phyloP scores from a whole-genome alignment of 306 rosid genomes.

The Medicago arabica region DNA sequence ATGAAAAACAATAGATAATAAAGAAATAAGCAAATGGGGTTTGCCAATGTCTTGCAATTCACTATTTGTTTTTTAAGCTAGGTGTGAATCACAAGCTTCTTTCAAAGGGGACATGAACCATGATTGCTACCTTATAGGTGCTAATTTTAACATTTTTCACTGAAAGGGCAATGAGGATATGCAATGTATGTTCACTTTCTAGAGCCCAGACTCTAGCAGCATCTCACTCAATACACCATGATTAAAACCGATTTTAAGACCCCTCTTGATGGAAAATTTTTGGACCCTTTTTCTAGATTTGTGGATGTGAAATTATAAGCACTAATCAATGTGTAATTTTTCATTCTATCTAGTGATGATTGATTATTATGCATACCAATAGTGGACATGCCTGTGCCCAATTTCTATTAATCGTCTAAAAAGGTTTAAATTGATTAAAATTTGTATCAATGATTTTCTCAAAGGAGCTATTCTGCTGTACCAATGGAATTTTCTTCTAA shows the following conservation, averaged over 20 bases:
- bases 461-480: slow-evolving; percentile 24
- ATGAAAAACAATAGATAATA: too few relatives aligned
- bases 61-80: slow-evolving; percentile 38
- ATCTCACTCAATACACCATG: slow-evolving; percentile 46
- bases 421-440: slow-evolving; percentile 43
- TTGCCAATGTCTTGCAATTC: slow-evolving; percentile 47
- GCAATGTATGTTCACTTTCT: slow-evolving; percentile 48
- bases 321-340: slow-evolving; percentile 48
- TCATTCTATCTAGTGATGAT: slow-evolving; percentile 57
- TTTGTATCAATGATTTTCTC: slow-evolving; percentile 24
- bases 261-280: slow-evolving; percentile 39
- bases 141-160: slow-evolving; percentile 55
- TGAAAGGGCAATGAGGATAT: slow-evolving; percentile 31
- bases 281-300: slow-evolving; percentile 42
- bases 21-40: slow-evolving; percentile 7
- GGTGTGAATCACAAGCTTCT: slow-evolving; percentile 75
- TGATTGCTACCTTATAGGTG: slow-evolving; percentile 57
- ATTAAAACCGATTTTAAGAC: slow-evolving; percentile 42
- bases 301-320: slow-evolving; percentile 42
- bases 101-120: slow-evolving; percentile 47
- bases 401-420: slow-evolving; percentile 44
- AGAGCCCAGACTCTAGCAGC: slow-evolving; percentile 44
- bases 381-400: slow-evolving; percentile 58
- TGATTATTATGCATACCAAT: slow-evolving; percentile 56
- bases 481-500: slow-evolving; percentile 32